phyloP scores from a whole-genome alignment of 768 basidiomycete genomes.

The Boletus tylopilopsis region DNA sequence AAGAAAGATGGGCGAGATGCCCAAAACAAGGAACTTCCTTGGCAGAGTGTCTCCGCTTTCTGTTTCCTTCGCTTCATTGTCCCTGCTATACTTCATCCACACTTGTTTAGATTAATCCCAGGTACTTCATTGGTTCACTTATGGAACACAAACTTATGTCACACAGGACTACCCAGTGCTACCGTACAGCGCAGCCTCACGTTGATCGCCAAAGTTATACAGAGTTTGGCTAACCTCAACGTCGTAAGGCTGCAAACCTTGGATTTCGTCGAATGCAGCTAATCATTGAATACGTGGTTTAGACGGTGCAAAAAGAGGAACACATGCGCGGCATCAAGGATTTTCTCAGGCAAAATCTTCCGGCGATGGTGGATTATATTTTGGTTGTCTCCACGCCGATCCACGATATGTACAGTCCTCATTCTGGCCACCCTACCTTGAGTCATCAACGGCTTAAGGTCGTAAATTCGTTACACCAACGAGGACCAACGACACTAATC shows the following conservation, averaged over 20 bases:
- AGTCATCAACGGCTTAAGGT: conserved; percentile 52
- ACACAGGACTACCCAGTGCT: conserved; percentile 58
- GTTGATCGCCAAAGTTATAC: conserved; percentile 83
- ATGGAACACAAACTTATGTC: conserved; percentile 9
- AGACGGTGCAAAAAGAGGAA: conserved; percentile 74
- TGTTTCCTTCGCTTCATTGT: conserved; percentile 88
- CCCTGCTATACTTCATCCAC: conserved; percentile 86
- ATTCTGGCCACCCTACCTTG: conserved; percentile 29
- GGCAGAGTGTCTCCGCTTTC: conserved; percentile 86
- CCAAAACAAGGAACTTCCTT: conserved; percentile 54
- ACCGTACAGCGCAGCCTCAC: conserved; percentile 78
- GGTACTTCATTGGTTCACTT: conserved; percentile 40
- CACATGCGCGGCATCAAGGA: conserved; percentile 76
- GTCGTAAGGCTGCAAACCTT: conserved; percentile 40
- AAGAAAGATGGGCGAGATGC: conserved; percentile 39
- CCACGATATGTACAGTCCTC: conserved; percentile 23
- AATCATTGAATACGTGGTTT: not conserved
- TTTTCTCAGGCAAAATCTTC: conserved; percentile 60
- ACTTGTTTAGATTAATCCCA: conserved; percentile 73
- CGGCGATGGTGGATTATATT: conserved; percentile 80
- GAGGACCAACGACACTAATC: conserved; percentile 50
- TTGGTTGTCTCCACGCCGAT: conserved; percentile 60
- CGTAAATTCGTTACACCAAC: conserved; percentile 54
- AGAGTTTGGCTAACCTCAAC: conserved; percentile 85
- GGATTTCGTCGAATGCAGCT: not conserved